phyloP scores from a whole-genome alignment of 2,329 filamentous ascomycete species.

The Rachicladosporium sp. region DNA sequence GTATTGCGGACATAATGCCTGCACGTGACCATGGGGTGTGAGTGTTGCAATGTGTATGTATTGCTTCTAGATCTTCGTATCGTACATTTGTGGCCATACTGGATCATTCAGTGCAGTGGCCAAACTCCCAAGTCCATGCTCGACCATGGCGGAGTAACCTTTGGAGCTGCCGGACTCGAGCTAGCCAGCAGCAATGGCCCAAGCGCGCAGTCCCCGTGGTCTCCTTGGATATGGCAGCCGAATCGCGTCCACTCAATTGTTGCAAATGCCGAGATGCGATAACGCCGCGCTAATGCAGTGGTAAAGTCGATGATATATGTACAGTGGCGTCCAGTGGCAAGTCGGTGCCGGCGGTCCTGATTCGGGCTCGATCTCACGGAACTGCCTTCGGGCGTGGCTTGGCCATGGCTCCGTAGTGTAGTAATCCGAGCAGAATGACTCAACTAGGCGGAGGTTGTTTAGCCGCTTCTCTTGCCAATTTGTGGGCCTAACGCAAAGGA shows the following conservation, averaged over 20 bases:
- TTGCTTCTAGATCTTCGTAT: no score
- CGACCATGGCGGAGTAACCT: no score
- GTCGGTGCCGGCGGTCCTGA: not conserved
- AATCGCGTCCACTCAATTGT: not conserved
- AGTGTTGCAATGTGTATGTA: no score
- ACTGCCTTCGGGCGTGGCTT: not conserved
- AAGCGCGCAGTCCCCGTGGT: no score
- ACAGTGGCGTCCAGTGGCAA: not conserved
- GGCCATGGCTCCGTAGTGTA: not conserved
- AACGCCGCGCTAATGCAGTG: constrained; percentile 6
- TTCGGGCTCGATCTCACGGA: not conserved
- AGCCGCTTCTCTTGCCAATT: constrained; percentile 6
- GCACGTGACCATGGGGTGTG: no score
- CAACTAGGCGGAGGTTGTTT: constrained; percentile 2
- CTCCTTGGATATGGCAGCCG: not conserved
- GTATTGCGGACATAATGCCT: constrained; percentile 2
- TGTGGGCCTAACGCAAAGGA: constrained; percentile 5
- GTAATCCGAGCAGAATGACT: not conserved
- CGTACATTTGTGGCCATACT: no score
- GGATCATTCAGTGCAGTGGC: no score
- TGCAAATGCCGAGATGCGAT: constrained; percentile 5
- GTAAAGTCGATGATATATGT: not conserved
- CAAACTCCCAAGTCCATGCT: no score
- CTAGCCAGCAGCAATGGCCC: no score
- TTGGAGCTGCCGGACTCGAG: no score